Percentiles rank a stretch among this genome's conserved stretches.
Conservation (phyloP, 371 early-diverging fungal genomes). For the Rozella allomycis region DNA sequence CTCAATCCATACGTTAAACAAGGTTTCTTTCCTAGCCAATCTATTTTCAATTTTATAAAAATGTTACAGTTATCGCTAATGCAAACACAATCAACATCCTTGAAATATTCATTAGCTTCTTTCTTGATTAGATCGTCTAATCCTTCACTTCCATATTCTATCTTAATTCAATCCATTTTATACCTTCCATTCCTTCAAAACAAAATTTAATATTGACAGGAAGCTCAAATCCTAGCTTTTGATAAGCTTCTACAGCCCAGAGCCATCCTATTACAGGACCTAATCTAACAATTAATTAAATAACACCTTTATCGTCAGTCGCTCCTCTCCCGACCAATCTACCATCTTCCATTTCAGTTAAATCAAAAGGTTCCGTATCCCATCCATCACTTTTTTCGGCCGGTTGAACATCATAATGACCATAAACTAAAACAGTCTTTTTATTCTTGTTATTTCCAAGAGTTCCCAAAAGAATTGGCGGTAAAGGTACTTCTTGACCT, state of each 20-base stretch:
- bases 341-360: constrained; percentile 59
- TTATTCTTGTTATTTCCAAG: constrained; percentile 72
- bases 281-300: constrained; percentile 4
- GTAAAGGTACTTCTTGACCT: constrained; percentile 48
- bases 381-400: constrained; percentile 88
- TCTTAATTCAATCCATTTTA: constrained; percentile 4
- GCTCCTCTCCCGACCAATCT: constrained; percentile 76
- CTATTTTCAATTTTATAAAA: no score
- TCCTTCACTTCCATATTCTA: constrained; percentile 59
- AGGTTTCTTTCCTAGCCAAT: constrained; percentile 87
- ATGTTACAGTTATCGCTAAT: constrained; percentile 68
- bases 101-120: constrained; percentile 67
- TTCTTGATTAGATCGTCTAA: constrained; percentile 61
- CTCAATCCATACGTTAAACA: constrained; percentile 92
- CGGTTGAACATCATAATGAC: constrained; percentile 63
- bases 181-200: constrained; percentile 82
- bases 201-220: constrained; percentile 61
- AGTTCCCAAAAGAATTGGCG: constrained; percentile 74
- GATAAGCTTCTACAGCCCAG: constrained; percentile 76
- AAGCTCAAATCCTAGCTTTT: constrained; percentile 59
- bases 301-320: constrained; percentile 76
- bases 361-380: constrained; percentile 70
- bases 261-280: constrained; percentile 70
- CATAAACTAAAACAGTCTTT: constrained; percentile 86
- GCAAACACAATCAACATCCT: constrained; percentile 74